Evolutionary conservation across 2,329 filamentous ascomycete genomes (phyloP).

Genomic region (Aureobasidium sp.): DNA sequence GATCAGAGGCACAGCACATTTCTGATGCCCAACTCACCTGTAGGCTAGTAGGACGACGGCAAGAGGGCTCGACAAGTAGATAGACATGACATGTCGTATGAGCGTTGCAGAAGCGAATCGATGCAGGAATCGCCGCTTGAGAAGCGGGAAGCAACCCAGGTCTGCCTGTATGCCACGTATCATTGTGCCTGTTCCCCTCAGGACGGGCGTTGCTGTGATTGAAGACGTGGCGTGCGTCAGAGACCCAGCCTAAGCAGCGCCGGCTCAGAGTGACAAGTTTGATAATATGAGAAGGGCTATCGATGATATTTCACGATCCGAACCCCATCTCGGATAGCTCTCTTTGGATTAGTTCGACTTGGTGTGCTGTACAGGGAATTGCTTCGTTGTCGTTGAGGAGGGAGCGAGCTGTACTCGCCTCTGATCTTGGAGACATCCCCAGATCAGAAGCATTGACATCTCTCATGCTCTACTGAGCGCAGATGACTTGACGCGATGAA

Average conservation of each 20-base stretch:
- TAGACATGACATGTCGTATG: neutral
- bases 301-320: too few relatives aligned
- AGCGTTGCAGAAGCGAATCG: neutral
- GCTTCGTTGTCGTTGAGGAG: neutral
- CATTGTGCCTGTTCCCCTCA: neutral
- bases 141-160: neutral
- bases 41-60: neutral
- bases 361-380: neutral
- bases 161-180: neutral
- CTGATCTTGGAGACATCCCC: neutral
- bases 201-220: neutral
- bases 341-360: too few relatives aligned
- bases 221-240: constrained; percentile 8
- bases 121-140: neutral
- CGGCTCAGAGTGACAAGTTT: neutral
- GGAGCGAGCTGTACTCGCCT: neutral
- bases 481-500: neutral
- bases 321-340: neutral
- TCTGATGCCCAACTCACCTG: constrained; percentile 7
- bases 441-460: neutral
- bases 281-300: neutral
- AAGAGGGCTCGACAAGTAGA: neutral
- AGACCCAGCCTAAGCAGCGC: neutral
- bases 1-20: neutral
- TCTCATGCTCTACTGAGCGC: neutral